Conservation (phyloP, 78 protist genomes). For the Isochrysis galbana region DNA sequence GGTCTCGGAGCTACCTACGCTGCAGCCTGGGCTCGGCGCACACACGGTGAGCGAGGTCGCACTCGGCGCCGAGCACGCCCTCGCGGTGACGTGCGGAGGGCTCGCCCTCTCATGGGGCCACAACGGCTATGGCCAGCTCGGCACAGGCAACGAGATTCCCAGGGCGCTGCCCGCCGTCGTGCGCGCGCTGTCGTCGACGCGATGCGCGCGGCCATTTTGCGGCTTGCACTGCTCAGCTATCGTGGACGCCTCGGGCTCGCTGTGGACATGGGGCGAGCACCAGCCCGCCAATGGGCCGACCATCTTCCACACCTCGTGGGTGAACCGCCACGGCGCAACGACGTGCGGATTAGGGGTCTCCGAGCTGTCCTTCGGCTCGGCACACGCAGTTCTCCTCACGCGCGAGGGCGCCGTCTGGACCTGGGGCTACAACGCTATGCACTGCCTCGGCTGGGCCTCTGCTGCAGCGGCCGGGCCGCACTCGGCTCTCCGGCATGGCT, state of each 20-base stretch:
- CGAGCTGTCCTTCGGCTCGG: background rate
- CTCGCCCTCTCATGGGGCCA: background rate
- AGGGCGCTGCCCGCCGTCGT: background rate
- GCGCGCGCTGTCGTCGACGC: background rate
- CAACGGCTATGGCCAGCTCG: background rate
- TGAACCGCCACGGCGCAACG: background rate
- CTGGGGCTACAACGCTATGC: background rate
- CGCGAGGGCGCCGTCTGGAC: background rate
- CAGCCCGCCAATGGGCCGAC: background rate
- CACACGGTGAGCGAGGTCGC: background rate
- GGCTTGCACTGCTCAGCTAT: background rate
- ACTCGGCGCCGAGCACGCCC: background rate
- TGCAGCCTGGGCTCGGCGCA: background rate
- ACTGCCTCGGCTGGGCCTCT: background rate
- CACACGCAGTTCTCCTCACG: background rate
- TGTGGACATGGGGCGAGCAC: background rate
- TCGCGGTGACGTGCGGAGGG: background rate
- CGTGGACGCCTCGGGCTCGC: background rate
- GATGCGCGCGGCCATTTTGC: too few species aligned
- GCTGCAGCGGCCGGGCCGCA: background rate
- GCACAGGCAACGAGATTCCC: background rate
- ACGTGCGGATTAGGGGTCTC: background rate
- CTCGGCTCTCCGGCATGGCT: background rate
- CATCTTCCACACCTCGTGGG: background rate
- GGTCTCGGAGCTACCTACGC: background rate